phyloP scores from a whole-genome alignment of 2,329 filamentous ascomycete species.

The Hypocreales sp. region DNA sequence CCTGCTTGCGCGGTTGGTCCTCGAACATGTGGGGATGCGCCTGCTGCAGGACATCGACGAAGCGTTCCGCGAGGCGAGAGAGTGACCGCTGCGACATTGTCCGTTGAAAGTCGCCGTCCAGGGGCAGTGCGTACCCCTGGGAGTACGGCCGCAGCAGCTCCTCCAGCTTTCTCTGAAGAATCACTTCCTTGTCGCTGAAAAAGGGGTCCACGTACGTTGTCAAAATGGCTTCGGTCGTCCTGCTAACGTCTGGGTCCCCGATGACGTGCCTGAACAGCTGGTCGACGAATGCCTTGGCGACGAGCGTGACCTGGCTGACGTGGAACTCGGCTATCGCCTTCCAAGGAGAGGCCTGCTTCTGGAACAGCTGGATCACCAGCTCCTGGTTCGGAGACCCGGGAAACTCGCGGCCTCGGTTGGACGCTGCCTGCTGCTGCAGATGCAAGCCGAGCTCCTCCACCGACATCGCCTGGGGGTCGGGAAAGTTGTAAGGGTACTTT shows the following conservation, averaged over 20 bases:
- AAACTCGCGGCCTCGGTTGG: constrained; percentile 24
- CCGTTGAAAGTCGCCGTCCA: constrained; percentile 16
- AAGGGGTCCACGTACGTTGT: constrained; percentile 5
- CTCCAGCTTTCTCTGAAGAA: constrained; percentile 29
- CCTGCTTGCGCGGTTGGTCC: not conserved
- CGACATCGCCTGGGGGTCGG: constrained; percentile 9
- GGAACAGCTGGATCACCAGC: constrained; percentile 23
- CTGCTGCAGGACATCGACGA: not conserved
- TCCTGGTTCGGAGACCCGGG: constrained; percentile 20
- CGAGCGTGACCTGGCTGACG: constrained; percentile 12
- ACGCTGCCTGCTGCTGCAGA: constrained; percentile 16
- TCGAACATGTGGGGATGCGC: not conserved
- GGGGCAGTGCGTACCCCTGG: constrained; percentile 4
- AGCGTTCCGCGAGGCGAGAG: not conserved
- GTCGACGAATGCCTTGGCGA: constrained; percentile 21
- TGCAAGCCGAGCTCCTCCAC: constrained; percentile 7
- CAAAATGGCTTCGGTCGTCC: constrained; percentile 10
- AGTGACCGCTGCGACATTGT: not conserved
- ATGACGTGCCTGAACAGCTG: constrained; percentile 17
- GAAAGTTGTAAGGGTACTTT: constrained; percentile 6
- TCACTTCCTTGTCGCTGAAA: constrained; percentile 14
- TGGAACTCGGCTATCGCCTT: constrained; percentile 19
- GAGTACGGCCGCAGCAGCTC: constrained; percentile 1
- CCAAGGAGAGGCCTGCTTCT: constrained; percentile 22
- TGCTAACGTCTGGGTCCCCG: constrained; percentile 2